These are phyloP conservation scores for Lyophyllum atratum DNA, from an alignment of 768 basidiomycete genomes.

Conservation along the genomic window DNA sequence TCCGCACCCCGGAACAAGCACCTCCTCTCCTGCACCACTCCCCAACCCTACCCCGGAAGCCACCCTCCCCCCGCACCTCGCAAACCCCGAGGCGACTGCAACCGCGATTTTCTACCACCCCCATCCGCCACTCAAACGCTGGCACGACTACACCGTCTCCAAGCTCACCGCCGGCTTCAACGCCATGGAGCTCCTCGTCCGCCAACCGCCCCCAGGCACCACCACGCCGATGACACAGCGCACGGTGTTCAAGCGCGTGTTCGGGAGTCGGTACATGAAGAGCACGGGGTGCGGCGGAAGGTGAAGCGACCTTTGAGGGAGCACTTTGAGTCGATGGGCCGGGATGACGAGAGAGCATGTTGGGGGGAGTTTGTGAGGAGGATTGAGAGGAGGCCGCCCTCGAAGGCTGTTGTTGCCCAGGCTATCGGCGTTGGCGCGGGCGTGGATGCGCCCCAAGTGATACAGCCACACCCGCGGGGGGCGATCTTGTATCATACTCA, in stretches of 20 bases:
- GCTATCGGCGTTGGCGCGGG: too few species aligned
- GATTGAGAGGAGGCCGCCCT: constrained; percentile 59
- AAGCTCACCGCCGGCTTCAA: constrained; percentile 65
- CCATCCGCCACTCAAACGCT: constrained; percentile 67
- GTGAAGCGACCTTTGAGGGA: constrained; percentile 48
- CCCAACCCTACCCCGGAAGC: not conserved
- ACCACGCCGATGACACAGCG: constrained; percentile 57
- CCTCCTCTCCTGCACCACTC: too few species aligned
- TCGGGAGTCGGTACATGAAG: constrained; percentile 72
- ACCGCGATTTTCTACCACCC: constrained; percentile 51
- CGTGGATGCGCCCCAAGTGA: too few species aligned
- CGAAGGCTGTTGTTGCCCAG: too few species aligned
- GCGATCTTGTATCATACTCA: too few species aligned
- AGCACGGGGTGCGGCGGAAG: constrained; percentile 66
- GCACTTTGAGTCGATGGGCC: constrained; percentile 56
- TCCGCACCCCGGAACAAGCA: too few species aligned
- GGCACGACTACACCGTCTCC: constrained; percentile 75
- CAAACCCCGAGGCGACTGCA: constrained; percentile 18
- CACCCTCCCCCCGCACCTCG: constrained; percentile 15
- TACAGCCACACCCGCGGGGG: too few species aligned
- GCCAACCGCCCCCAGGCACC: constrained; percentile 34
- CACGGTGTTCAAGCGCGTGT: constrained; percentile 69
- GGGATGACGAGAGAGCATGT: constrained; percentile 57
- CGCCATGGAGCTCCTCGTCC: constrained; percentile 44
- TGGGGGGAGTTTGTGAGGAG: constrained; percentile 72